Evolutionary conservation across 306 rosid species (phyloP).

Genomic region (Prunus mira): DNA sequence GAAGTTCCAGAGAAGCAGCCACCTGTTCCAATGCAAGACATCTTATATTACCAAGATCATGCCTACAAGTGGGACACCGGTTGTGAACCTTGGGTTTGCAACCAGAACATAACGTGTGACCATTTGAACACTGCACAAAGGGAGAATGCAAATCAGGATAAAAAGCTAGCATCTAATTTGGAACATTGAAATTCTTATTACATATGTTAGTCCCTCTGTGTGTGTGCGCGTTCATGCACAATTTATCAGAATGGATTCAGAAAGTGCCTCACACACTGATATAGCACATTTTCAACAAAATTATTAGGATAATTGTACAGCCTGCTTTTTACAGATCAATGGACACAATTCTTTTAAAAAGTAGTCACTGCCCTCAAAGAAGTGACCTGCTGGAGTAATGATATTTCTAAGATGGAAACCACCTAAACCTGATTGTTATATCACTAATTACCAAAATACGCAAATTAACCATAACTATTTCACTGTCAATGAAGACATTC

Average conservation of each 20-base stretch:
- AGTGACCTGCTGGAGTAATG: no score
- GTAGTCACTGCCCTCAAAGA: no score
- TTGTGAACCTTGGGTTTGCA: constrained; percentile 96
- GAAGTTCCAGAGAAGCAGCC: constrained; percentile 91
- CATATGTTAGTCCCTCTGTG: neutral
- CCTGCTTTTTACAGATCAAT: no score
- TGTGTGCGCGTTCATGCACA: neutral
- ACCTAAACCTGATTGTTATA: no score
- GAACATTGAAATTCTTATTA: neutral
- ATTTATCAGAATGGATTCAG: neutral
- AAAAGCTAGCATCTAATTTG: neutral
- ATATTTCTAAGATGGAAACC: no score
- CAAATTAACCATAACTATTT: no score
- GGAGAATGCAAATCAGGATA: neutral
- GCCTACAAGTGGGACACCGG: constrained; percentile 94
- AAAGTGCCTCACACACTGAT: neutral
- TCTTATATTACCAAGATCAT: constrained; percentile 91
- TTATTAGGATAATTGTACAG: no score
- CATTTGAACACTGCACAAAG: constrained; percentile 81
- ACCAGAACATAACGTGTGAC: constrained; percentile 88
- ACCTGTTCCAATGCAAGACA: constrained; percentile 93
- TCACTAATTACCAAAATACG: no score
- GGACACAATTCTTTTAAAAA: no score
- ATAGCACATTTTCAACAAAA: no score
- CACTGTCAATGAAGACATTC: no score